Evolutionary conservation across 805 yeast species (phyloP), one percentile per base, ranked within the genome.

Genomic region (Maudiozyma turicensis): DNA sequence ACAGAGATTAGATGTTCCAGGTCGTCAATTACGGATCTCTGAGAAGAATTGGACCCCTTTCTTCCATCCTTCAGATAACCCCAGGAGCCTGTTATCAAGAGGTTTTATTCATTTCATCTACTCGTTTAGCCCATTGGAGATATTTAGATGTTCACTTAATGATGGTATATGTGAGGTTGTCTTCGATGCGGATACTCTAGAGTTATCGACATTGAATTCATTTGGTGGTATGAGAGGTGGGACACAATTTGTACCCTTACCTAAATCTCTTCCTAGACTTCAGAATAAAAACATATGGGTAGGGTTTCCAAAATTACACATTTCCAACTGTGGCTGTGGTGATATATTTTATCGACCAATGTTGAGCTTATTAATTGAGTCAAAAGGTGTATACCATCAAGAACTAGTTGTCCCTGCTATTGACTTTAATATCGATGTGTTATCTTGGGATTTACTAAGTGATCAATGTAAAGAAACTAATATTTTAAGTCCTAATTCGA

Each of bases 221-320:
- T 53, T 50, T 37, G 50, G 47, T 14, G 57, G 51, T n/a, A 47
- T 52, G 47, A 52, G 61, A 47, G 58, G 59, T 46, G 59, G 58
- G n/a, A 54, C 61, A 10, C 61, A 56, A 38, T 54, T 47, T 45
- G 49, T 57, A 14, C 52, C 46, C 10, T 43, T 58, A 41, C 60
- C 60, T 8, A 48, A 43, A 28, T 30, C 46, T 6, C 28, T 57
- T 5, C 60, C 60, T 6, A 39, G 43, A 15, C 50, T 58, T 15
- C 47, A 52, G 26, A 52, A 46, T 26, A 53, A 52, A 43, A 51
- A 52, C 31, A 50, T 56, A 26, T 58, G 61, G 61, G 45, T 58
- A 30, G 59, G 59, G 9, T 56, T 58, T 45, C 56, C 58, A 10
- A 53, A 56, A 43, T 44, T 50, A 33, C 58, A 54, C 40, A 43